Evolutionary conservation across 169 alveolate species (phyloP).

Genomic region (Theileria parva): DNA sequence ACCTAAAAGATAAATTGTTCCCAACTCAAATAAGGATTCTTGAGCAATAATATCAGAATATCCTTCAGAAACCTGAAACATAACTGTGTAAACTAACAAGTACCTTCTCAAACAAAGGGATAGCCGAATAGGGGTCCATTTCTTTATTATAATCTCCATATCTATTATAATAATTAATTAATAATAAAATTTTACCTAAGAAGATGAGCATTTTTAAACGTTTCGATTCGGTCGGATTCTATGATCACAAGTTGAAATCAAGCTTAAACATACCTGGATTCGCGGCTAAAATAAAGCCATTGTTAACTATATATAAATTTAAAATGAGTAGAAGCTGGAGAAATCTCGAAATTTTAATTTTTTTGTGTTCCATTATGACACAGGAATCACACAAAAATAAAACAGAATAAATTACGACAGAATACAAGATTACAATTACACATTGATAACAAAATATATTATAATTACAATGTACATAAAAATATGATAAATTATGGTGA

Average conservation of each 20-base stretch:
- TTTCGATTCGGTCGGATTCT: constrained; percentile 13
- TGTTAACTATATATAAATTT: background rate
- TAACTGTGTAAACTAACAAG: background rate
- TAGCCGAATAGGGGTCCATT: constrained; percentile 25
- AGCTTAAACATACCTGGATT: constrained; percentile 3
- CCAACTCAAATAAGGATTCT: constrained; percentile 53
- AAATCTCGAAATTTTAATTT: background rate
- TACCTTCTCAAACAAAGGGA: constrained; percentile 45
- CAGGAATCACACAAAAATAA: constrained; percentile 6
- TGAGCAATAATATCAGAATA: constrained; percentile 38
- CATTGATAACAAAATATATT: constrained; percentile 1
- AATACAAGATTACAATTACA: constrained; percentile 2
- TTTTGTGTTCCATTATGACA: background rate
- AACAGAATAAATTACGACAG: background rate
- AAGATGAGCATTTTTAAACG: constrained; percentile 31
- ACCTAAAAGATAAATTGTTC: constrained; percentile 53
- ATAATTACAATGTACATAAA: constrained; percentile 1
- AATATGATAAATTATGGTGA: background rate
- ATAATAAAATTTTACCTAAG: constrained; percentile 20
- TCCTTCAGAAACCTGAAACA: constrained; percentile 38
- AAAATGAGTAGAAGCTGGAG: background rate
- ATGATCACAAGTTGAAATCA: background rate
- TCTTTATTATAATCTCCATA: constrained; percentile 24
- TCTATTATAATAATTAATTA: constrained; percentile 8
- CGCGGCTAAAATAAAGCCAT: background rate